Evolutionary conservation across 805 yeast genomes (phyloP), one percentile per base, ranked within the genome.

Genomic region (Lachancea meyersii): DNA sequence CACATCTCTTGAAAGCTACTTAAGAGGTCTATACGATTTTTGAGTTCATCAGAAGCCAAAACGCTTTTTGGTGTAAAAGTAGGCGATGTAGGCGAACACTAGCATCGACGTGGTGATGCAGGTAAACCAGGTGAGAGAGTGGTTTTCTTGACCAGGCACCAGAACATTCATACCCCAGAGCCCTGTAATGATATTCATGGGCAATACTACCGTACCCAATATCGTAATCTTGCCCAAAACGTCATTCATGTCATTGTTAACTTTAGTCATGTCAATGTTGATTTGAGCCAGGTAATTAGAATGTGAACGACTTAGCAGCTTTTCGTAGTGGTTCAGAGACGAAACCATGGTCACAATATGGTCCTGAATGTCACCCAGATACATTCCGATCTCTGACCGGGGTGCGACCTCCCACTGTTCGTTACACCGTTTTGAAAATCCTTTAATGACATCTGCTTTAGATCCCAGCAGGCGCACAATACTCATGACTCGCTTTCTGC

Each of bases 101-200:
- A 69, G 44, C 81, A 77, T 75, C 14, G 71, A 65, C 0, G 56
- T 45, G 6, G 71, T 55, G 22, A 77, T 77, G 19, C 73, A 61
- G 57, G 74, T 77, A 58, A 85, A 84, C 93, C 93, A 84, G 2
- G 60, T 52, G 48, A 84, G 61, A 5, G 78, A 73, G n/a, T 72
- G 75, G 6, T 66, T 64, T 21, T 71, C 75, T 60, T 91, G 97
- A 0, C 98, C 98, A 0, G 98, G 98, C 27, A 93, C 98, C 9
- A 86, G 55, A 51, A 93, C 95, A 67, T 93, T 93, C 98, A 93
- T 93, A 44, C 98, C 98, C 97, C 97, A 93, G 36, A 93, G 67
- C 17, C 98, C 98, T 0, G 98, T 93, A 18, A 93, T 82, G 43
- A 93, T 86, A 59, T 93, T 93, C 76, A 93, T 77, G 3, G 98